These are phyloP conservation scores for Exophiala bonariae DNA, from an alignment of 2,329 filamentous ascomycete species.

Conservation along the genomic window DNA sequence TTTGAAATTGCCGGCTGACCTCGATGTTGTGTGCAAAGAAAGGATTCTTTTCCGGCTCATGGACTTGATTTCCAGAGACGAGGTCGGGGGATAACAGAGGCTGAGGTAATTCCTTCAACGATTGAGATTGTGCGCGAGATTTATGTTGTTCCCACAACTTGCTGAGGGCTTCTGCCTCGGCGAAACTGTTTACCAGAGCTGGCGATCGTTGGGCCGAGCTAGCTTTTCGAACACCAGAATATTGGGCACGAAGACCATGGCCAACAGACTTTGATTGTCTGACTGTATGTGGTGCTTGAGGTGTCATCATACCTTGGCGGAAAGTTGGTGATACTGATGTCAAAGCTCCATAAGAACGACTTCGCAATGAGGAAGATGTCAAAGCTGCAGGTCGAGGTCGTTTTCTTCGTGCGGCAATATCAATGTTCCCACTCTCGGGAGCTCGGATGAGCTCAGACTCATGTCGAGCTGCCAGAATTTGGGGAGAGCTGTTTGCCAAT, in stretches of 20 bases:
- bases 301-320: slow-evolving; percentile 34
- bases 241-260: slow-evolving; percentile 45
- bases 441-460: slow-evolving; percentile 62
- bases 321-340: slow-evolving; percentile 44
- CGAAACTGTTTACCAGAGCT: slow-evolving; percentile 44
- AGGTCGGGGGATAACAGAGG: slow-evolving; percentile 19
- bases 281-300: slow-evolving; percentile 38
- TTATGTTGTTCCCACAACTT: slow-evolving; percentile 27
- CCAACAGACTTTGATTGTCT: slow-evolving; percentile 46
- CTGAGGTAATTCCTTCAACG: slow-evolving; percentile 15
- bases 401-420: slow-evolving; percentile 48
- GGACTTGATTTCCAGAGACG: slow-evolving; percentile 8
- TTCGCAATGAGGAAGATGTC: slow-evolving; percentile 40
- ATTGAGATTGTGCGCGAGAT: slow-evolving; percentile 9
- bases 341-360: slow-evolving; percentile 38
- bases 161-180: slow-evolving; percentile 41
- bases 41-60: slow-evolving; percentile 28
- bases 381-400: slow-evolving; percentile 47
- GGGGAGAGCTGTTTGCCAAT: slow-evolving; percentile 18
- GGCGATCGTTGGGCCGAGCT: slow-evolving; percentile 49
- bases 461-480: slow-evolving; percentile 35
- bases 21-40: slow-evolving; percentile 15
- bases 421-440: slow-evolving; percentile 40
- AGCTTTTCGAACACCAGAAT: slow-evolving; percentile 47
- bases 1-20: slow-evolving; percentile 12